phyloP scores from a whole-genome alignment of 1,284 basidiomycete species.

The Phylloboletellus chloephorus region DNA sequence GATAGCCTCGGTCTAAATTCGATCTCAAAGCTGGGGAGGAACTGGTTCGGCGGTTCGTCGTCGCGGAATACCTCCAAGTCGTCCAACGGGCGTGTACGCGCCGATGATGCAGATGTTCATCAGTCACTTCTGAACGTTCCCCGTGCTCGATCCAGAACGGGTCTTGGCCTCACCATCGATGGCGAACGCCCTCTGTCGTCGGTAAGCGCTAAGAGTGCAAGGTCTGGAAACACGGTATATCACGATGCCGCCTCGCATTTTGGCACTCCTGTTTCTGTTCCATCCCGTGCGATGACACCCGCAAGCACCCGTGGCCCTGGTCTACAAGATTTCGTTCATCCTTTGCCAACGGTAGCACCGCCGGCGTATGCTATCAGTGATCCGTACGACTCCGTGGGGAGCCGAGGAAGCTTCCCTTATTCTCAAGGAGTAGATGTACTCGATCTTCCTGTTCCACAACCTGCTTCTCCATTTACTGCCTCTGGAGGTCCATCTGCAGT shows the following conservation, averaged over 20 bases:
- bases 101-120: constrained; percentile 44
- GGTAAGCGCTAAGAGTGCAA: constrained; percentile 47
- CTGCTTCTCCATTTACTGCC: constrained; percentile 45
- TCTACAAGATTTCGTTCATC: constrained; percentile 11
- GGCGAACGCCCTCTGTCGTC: constrained; percentile 51
- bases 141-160: constrained; percentile 16
- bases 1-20: constrained; percentile 38
- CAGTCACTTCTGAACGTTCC: constrained; percentile 31
- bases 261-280: constrained; percentile 43
- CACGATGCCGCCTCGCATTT: constrained; percentile 55
- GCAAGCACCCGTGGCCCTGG: constrained; percentile 23
- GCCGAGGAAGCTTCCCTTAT: constrained; percentile 17
- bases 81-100: constrained; percentile 27
- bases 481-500: constrained; percentile 28
- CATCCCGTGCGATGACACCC: constrained; percentile 42
- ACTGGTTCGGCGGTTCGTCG: constrained; percentile 44
- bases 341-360: constrained; percentile 25
- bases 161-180: constrained; percentile 34
- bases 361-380: constrained; percentile 36
- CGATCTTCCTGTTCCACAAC: constrained; percentile 55
- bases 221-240: constrained; percentile 51
- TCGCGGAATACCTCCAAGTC: constrained; percentile 37
- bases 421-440: constrained; percentile 44
- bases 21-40: constrained; percentile 42
- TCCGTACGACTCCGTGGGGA: constrained; percentile 23